Evolutionary conservation across 2,329 filamentous ascomycete genomes (phyloP), one percentile per base, ranked within the genome.

Genomic region (Didymella arachidicola): DNA sequence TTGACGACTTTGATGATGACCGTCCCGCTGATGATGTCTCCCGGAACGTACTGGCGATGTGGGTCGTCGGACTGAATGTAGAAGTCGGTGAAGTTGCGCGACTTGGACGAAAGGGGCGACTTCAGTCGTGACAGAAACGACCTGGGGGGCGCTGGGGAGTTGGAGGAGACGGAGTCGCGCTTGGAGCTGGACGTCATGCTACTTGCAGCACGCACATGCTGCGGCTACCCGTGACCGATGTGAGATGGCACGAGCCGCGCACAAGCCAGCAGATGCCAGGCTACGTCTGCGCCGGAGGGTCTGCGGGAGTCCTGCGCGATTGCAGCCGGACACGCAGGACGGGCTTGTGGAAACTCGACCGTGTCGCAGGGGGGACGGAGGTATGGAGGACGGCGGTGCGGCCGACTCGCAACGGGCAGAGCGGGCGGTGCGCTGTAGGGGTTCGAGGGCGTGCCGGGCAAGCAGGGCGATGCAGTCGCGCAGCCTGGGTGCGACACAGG

Each of bases 31-130:
- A 95, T 89, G 64, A 87, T 80, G 71, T 94, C 91, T 60, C 91
- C 91, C 4, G 90, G 89, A 26, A 82, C 82, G 77, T 93, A 93
- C 69, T 90, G 87, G 64, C 88, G 87, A 77, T 93, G 88, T 12
- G 91, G 91, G 72, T 94, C 90, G 72, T 91, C 85, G 48, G 90
- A 86, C 64, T 87, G 85, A 75, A 95, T 87, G 77, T 91, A 87
- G 79, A 93, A 95, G 73, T 94, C 91, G 79, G 87, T 83, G 66
- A 92, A 82, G 75, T 89, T 87, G 69, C 90, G 88, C 64, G 84
- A 75, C 67, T 82, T 83, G 52, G 78, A 76, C 43, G 81, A 77
- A 67, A 88, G 81, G 27, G 84, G 83, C 58, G 82, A 83, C 54
- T 83, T 82, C 64, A 88, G 79, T 67, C 83, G 83, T 57, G 84